Conservation (phyloP, 495 filamentous ascomycete species). For the Penicillium arizonense region DNA sequence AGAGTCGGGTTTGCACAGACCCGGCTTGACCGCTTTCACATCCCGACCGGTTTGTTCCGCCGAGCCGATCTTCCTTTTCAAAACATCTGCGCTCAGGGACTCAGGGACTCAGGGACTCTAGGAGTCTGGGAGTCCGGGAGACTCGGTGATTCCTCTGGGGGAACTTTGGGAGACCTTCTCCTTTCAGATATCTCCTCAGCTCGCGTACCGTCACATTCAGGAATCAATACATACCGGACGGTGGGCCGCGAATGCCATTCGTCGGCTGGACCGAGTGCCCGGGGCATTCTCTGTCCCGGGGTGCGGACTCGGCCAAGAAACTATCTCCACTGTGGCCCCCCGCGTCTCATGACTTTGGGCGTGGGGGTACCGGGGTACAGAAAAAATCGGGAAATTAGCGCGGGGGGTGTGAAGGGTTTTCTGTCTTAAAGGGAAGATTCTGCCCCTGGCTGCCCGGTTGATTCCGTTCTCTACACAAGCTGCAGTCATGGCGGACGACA, state of each 20-base stretch:
- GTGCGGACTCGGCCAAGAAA: background rate
- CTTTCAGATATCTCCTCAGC: background rate
- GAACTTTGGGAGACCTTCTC: too few species aligned
- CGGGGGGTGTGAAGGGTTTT: background rate
- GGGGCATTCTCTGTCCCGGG: background rate
- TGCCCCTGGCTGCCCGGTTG: background rate
- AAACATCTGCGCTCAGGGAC: too few species aligned
- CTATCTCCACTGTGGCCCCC: slow-evolving; percentile 1
- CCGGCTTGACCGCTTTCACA: background rate
- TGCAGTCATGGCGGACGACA: slow-evolving; percentile 18
- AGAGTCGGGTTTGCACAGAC: background rate
- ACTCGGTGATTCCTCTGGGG: too few species aligned
- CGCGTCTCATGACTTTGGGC: slow-evolving; percentile 3
- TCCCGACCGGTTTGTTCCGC: background rate
- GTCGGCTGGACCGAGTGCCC: background rate
- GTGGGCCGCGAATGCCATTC: background rate
- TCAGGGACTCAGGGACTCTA: too few species aligned
- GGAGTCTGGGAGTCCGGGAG: too few species aligned
- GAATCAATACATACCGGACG: background rate
- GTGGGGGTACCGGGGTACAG: slow-evolving; percentile 10
- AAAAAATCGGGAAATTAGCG: slow-evolving; percentile 5
- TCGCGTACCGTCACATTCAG: background rate
- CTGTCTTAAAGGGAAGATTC: background rate
- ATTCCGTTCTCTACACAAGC: slow-evolving; percentile 1
- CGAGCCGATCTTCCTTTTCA: background rate